These are phyloP conservation scores for Ophiobolus disseminans DNA, from an alignment of 2,329 filamentous ascomycete genomes.

Conservation along the genomic window DNA sequence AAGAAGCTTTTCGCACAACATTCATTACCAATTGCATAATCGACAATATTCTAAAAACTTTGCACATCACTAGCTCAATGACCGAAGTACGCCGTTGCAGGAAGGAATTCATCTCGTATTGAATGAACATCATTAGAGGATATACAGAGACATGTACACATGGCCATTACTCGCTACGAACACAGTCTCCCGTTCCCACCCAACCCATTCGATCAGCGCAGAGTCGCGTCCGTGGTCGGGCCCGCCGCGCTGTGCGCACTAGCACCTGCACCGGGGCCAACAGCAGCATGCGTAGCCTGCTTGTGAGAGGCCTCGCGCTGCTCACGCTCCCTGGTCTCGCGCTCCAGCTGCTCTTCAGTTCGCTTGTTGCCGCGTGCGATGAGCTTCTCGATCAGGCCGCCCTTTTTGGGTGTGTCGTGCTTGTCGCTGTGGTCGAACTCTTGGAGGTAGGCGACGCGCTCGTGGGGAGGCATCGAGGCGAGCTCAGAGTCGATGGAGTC, in stretches of 20 bases:
- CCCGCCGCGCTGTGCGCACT: constrained; percentile 25
- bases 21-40: too few relatives aligned
- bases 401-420: constrained; percentile 40
- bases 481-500: constrained; percentile 43
- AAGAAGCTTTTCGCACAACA: too few relatives aligned
- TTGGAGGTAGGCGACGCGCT: constrained; percentile 44
- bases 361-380: constrained; percentile 46
- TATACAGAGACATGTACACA: background rate
- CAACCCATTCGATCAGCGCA: background rate
- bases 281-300: constrained; percentile 18
- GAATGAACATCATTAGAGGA: background rate
- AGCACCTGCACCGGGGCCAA: constrained; percentile 23
- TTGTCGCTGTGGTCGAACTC: constrained; percentile 47
- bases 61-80: too few relatives aligned
- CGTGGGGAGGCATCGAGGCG: constrained; percentile 39
- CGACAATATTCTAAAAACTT: too few relatives aligned
- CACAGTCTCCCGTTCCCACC: background rate
- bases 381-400: constrained; percentile 41
- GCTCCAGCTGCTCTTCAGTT: constrained; percentile 42
- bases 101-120: too few relatives aligned
- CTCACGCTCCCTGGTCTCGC: constrained; percentile 33
- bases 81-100: too few relatives aligned
- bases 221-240: constrained; percentile 4
- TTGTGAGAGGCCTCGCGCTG: constrained; percentile 16
- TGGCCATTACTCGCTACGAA: background rate